phyloP scores from a whole-genome alignment of 148 eudicot genomes.

The Euryodendron excelsum region DNA sequence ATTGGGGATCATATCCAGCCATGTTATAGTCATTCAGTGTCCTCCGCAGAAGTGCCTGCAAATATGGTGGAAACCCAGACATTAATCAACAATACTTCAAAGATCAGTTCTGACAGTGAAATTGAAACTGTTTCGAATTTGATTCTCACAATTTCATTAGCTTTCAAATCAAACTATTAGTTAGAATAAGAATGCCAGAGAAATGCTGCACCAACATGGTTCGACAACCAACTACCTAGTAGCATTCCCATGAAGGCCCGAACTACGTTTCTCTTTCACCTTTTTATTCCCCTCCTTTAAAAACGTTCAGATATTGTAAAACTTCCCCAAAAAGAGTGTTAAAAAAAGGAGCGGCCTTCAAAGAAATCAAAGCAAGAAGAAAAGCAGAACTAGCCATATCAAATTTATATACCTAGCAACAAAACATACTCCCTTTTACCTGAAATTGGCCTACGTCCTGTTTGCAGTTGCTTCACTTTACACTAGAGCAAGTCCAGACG shows the following conservation, averaged over 20 bases:
- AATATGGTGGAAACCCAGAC: neutral
- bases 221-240: neutral
- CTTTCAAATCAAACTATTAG: neutral
- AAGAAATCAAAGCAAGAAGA: too few species aligned
- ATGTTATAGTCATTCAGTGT: constrained; percentile 61
- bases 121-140: neutral
- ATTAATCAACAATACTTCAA: neutral
- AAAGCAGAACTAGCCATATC: too few species aligned
- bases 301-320: neutral
- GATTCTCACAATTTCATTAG: neutral
- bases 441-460: too few species aligned
- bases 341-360: too few species aligned
- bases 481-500: too few species aligned
- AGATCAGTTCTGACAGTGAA: neutral
- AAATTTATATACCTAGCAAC: too few species aligned
- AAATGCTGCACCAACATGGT: neutral
- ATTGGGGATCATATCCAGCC: constrained; percentile 69
- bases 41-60: constrained; percentile 73
- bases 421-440: too few species aligned
- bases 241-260: neutral
- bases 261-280: neutral
- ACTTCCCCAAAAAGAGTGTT: neutral
- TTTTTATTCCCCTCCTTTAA: neutral
- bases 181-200: neutral
- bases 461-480: too few species aligned